Base-by-base conservation (phyloP, 768 basidiomycete genomes). In the Hortiboletus campestris region DNA sequence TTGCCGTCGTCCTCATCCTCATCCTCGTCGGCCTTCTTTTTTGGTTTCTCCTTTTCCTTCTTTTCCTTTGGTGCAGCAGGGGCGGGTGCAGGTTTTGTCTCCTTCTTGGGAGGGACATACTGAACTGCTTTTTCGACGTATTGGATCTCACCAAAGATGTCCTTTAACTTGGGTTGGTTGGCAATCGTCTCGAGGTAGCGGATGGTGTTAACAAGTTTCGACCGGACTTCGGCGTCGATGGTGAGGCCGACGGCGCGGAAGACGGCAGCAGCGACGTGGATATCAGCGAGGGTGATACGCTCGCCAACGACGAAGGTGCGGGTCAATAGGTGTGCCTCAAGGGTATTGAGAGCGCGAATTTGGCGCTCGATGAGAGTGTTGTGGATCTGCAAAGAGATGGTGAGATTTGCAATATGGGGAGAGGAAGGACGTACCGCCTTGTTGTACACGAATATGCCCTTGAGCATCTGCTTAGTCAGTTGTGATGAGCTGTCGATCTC, bases 241-340 rank as follows among this genome's bases (percentile, higher is more conserved):
- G 82, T 82, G 61, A 75, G n/a, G 22, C 64, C 51, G 66, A 83
- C 81, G 3, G 80, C 79, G 58, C 78, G 77, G 60, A 78, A 78
- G 58, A 93, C 69, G 67, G 81, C 60, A 49, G 78, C 71, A 36
- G 89, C 91, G 61, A 91, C 63, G 67, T 72, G 70, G 73, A 99
- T 72, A 67, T 99, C 97, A 60, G 94, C 97, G 45, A 96, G 80
- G 58, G 94, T 92, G 80, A 98, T 89, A 67, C 96, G 91, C 71
- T 99, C 92, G 61, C 86, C 88, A 52, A 94, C 94, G 66, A 98
- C 82, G 83, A 85, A 98, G 44, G 96, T 99, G 67, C 82, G 84
- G 54, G 83, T 79, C 46, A 78, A 69, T 64, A 99, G 84, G 77
- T 90, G 82, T 34, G 75, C 72, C 61, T 99, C 84, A 53, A 98